Evolutionary conservation across 495 filamentous ascomycete species (phyloP), one percentile per base, ranked within the genome.

Genomic region (Xylaria scruposa): DNA sequence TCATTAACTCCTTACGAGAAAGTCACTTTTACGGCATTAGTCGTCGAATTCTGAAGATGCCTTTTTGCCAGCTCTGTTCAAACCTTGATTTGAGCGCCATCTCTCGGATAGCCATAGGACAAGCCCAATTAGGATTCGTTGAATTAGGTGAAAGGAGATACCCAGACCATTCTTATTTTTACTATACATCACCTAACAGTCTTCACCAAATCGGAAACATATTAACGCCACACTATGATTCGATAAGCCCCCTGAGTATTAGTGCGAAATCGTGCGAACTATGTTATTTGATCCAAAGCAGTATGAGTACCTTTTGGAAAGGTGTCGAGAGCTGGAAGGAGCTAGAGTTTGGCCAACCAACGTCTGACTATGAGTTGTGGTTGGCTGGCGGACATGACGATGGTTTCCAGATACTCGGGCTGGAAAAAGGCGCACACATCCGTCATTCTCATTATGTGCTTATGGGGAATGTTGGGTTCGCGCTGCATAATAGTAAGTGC

Each of bases 61-160:
- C 49, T 53, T 53, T 53, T 8, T 53, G 49, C 49, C 24, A 4
- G 53, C 53, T 31, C 53, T 56, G 53, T 56, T 56, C 24, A 56
- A 56, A 9, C 24, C 53, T 56, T 31, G 53, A 56, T 17, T 54
- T 31, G 0, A 21, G 53, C 12, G 26, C 53, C 12, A 29, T 56
- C 53, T 29, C 53, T 56, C 24, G 26, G 29, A 56, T 24, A n/a
- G n/a, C n/a, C n/a, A n/a, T n/a, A n/a, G n/a, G n/a, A n/a, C n/a
- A n/a, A n/a, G n/a, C n/a, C n/a, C n/a, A n/a, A n/a, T n/a, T n/a
- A n/a, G n/a, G n/a, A n/a, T n/a, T n/a, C n/a, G n/a, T n/a, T n/a
- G n/a, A n/a, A 29, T 2, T 13, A 56, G 24, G 2, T 15, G 53
- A 56, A 29, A 15, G 0, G 21, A 26, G 1, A 1, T 26, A 53